Evolutionary conservation across 2,329 filamentous ascomycete genomes (phyloP), one percentile per base, ranked within the genome.

Genomic region (Anthostomella pinea): DNA sequence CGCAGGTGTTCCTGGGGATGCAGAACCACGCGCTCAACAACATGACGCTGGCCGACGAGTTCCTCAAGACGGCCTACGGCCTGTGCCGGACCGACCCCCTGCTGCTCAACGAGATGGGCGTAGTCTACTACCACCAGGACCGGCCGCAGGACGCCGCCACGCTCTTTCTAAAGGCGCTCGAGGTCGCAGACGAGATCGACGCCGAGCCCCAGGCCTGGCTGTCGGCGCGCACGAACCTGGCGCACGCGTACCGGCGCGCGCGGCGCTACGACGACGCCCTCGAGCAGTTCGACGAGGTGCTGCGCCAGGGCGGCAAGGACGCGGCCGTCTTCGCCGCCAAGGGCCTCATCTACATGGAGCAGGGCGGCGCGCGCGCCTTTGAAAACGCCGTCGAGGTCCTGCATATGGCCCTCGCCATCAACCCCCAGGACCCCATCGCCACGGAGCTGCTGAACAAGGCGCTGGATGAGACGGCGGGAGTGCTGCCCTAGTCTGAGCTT

Each of bases 21-120:
- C 94, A 98, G 62, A 94, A 98, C 63, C 83, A 97, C 30, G 88
- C 91, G 13, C 75, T 98, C 42, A 95, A 95, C 63, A 97, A 98
- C 54, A 87, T 97, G 78, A 83, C 82, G 1, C 75, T 97, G 11
- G 93, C 94, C 0, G 86, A 94, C 48, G 93, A 98, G 61, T 98
- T 97, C 60, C 77, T 97, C 28, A 89, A 87, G 54, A 89, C 88
- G 3, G 90, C 93, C 0, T 94, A 93, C 60, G 74, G 78, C 0
- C 72, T 94, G 9, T 94, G 88, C 68, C 79, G 82, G 52, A 85
- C 81, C 1, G 93, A 98, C 53, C 93, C 93, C 0, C 67, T 97
- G 5, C 78, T 98, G 4, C 73, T 98, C 37, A 98, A 98, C 59
- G 93, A 98, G 66, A 83, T 97, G 67, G 94, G 91, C 4, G 83